A percentile compares a stretch with the other conserved stretches of the same genome.
phyloP scores from a whole-genome alignment of 1,284 basidiomycete species.

The Austroboletus niveus region DNA sequence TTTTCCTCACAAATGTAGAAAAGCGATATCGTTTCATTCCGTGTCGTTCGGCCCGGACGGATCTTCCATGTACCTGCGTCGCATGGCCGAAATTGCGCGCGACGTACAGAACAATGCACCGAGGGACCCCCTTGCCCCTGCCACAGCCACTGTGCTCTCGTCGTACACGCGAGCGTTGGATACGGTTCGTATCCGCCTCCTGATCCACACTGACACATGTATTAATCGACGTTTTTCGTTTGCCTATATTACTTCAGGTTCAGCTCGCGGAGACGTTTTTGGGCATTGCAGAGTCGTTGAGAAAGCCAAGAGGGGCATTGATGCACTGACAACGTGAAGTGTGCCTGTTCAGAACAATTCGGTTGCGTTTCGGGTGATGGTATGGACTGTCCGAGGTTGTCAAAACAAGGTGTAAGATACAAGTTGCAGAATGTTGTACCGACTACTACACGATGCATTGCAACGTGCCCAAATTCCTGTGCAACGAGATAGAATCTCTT shows the following conservation, averaged over 20 bases:
- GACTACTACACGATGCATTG: too few species aligned
- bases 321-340: slow-evolving; percentile 28
- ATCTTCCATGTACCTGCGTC: slow-evolving; percentile 36
- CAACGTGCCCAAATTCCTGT: too few species aligned
- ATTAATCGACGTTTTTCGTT: background rate
- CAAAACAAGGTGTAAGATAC: too few species aligned
- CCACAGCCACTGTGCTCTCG: slow-evolving; percentile 41
- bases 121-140: slow-evolving; percentile 41
- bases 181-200: slow-evolving; percentile 39
- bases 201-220: background rate
- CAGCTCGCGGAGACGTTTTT: slow-evolving; percentile 60
- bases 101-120: slow-evolving; percentile 50
- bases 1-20: slow-evolving; percentile 33
- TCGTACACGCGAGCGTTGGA: slow-evolving; percentile 54
- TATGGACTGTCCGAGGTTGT: too few species aligned
- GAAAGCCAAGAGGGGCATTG: slow-evolving; percentile 52
- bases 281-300: slow-evolving; percentile 57
- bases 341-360: too few species aligned
- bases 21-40: slow-evolving; percentile 57
- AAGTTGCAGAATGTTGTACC: background rate
- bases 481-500: too few species aligned
- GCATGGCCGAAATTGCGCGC: slow-evolving; percentile 53
- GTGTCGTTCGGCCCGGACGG: slow-evolving; percentile 53
- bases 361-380: too few species aligned
- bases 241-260: slow-evolving; percentile 35